phyloP scores from a whole-genome alignment of 2,329 filamentous ascomycete genomes.

The Fusarium devonianum region DNA sequence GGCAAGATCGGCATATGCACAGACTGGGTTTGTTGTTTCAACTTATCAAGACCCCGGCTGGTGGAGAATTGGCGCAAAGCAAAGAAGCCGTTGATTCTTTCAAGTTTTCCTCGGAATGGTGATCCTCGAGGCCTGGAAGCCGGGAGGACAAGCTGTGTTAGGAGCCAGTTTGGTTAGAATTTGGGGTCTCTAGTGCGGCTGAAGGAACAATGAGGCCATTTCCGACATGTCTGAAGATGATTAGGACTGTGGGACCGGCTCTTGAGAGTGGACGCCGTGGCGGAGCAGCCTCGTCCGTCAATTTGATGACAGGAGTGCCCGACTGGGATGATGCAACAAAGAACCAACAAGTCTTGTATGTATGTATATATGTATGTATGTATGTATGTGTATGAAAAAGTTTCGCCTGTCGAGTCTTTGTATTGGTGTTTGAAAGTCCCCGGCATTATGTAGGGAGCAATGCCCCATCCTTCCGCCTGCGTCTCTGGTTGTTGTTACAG shows the following conservation, averaged over 20 bases:
- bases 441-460: slow-evolving; percentile 1
- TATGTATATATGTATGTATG: not conserved
- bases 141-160: not conserved
- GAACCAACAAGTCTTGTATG: not conserved
- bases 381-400: too few relatives aligned
- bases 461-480: slow-evolving; percentile 7
- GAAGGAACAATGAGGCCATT: slow-evolving; percentile 14
- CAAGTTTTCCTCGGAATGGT: not conserved
- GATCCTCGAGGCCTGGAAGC: not conserved
- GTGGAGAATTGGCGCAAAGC: slow-evolving; percentile 28
- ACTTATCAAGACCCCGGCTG: slow-evolving; percentile 33
- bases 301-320: not conserved
- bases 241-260: not conserved
- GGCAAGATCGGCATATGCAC: slow-evolving; percentile 31
- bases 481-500: not conserved
- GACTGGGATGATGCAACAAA: not conserved
- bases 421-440: not conserved
- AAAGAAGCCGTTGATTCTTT: slow-evolving; percentile 27
- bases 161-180: not conserved
- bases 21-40: slow-evolving; percentile 34
- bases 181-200: slow-evolving; percentile 9
- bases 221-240: not conserved
- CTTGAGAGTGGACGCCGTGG: not conserved
- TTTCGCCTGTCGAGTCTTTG: slow-evolving; percentile 8
- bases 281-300: slow-evolving; percentile 3